A percentile compares a stretch with the other conserved stretches of the same genome.
Conservation (phyloP, 2,329 filamentous ascomycete genomes). For the Aureobasidium sp. region DNA sequence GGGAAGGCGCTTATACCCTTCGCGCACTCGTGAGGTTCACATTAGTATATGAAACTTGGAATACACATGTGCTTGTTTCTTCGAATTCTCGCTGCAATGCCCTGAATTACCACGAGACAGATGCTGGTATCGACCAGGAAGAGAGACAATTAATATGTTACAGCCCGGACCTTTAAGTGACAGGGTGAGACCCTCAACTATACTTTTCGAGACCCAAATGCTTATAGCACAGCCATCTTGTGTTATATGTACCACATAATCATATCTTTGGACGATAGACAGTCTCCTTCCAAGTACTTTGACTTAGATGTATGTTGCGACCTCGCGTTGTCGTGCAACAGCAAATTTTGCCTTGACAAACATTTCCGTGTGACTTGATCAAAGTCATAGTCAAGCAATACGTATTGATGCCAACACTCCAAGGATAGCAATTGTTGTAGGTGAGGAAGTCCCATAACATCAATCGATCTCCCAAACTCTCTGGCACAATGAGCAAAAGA, state of each 20-base stretch:
- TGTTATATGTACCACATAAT: too few relatives aligned
- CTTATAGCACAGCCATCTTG: neutral
- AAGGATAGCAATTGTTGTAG: too few relatives aligned
- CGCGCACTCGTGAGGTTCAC: neutral
- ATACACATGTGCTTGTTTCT: neutral
- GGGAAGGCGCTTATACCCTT: too few relatives aligned
- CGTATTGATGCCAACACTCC: too few relatives aligned
- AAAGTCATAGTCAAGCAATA: too few relatives aligned
- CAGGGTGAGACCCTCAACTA: neutral
- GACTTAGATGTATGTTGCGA: neutral
- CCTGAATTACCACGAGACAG: neutral
- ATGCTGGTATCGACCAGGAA: neutral
- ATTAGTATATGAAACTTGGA: neutral
- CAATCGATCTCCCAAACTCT: too few relatives aligned
- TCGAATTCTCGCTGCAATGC: neutral
- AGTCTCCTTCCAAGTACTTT: neutral
- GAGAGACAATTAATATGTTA: neutral
- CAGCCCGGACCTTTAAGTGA: neutral
- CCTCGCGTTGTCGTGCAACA: neutral
- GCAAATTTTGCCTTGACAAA: neutral
- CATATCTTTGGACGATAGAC: neutral
- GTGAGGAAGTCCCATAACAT: too few relatives aligned
- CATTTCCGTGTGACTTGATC: neutral
- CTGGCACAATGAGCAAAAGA: too few relatives aligned
- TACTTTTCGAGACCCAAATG: too few relatives aligned